These are phyloP conservation scores for Tylopilus subfusipes DNA, from an alignment of 768 basidiomycete species.

Conservation along the genomic window DNA sequence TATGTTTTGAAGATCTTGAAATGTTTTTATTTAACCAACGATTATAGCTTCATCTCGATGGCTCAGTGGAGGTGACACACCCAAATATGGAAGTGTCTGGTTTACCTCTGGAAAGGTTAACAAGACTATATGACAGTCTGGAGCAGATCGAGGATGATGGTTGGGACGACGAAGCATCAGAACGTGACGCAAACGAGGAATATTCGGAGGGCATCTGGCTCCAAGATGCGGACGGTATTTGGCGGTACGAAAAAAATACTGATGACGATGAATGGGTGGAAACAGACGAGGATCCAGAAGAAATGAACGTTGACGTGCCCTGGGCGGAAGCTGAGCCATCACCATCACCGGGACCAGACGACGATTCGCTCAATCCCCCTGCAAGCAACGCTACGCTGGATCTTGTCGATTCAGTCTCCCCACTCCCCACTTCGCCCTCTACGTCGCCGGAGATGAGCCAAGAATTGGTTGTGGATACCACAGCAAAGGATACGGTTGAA, in stretches of 20 bases:
- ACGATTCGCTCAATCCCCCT: slow-evolving; percentile 15
- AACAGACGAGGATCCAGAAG: slow-evolving; percentile 31
- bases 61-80: slow-evolving; percentile 68
- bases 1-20: slow-evolving; percentile 30
- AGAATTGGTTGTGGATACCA: slow-evolving; percentile 26
- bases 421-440: slow-evolving; percentile 27
- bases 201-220: slow-evolving; percentile 42
- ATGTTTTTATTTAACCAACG: slow-evolving; percentile 4
- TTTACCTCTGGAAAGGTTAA: slow-evolving; percentile 66
- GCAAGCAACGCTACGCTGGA: slow-evolving; percentile 19
- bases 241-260: slow-evolving; percentile 31
- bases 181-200: slow-evolving; percentile 38
- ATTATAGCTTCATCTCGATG: slow-evolving; percentile 66
- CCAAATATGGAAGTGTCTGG: slow-evolving; percentile 48
- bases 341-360: slow-evolving; percentile 15
- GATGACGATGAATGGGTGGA: slow-evolving; percentile 42
- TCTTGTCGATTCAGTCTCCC: slow-evolving; percentile 20
- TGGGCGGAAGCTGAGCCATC: slow-evolving; percentile 27
- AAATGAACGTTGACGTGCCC: slow-evolving; percentile 36
- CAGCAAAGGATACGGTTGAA: slow-evolving; percentile 25
- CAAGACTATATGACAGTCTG: slow-evolving; percentile 74
- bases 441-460: slow-evolving; percentile 34
- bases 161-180: slow-evolving; percentile 43
- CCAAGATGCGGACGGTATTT: slow-evolving; percentile 38
- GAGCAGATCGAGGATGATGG: slow-evolving; percentile 74